Base-by-base conservation (phyloP, 805 yeast species). In the Starmerella bombicola region DNA sequence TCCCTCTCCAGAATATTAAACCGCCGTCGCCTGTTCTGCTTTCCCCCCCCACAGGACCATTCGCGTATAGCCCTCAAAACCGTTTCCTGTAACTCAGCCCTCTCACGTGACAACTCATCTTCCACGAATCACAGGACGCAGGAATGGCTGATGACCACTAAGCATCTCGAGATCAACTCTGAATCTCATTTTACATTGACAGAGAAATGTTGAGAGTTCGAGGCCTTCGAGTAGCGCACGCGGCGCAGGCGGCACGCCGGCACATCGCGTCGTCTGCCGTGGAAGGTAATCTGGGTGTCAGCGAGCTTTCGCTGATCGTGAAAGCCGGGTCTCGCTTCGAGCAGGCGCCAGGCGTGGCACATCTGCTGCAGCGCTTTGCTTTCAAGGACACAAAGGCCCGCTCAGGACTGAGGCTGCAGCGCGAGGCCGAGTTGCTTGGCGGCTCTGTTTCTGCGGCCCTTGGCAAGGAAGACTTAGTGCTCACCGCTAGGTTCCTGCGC, bases 351-450 rank as follows among this genome's bases (percentile, higher is more conserved):
- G 98, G 97, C 66, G 65, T 80, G 52, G 70, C 96, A 33, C 96
- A 88, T 64, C 66, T 85, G 50, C 71, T 86, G 57, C 74, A 88
- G 57, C 74, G 84, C 63, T 85, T 76, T 63, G 79, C 78, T 55
- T 91, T 80, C 70, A 56, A 59, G 60, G 78, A 80, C 71, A 84
- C 95, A 42, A 69, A 70, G 47, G 62, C 74, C 54, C 83, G 84
- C 63, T 80, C 95, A 16, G 95, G 91, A 19, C 71, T 91, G 60
- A 81, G 97, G 69, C 70, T 86, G 57, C 80, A 85, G 58, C 81
- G 98, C 66, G 98, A 91, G 68, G 68, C 86, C 38, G 98, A 88
- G 68, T 74, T 91, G 51, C 70, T 88, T 51, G 97, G 98, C 53
- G 97, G 95, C 60, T 65, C 64, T 46, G 73, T 84, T 63, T 58